Evolutionary conservation across 768 basidiomycete species (phyloP).

Genomic region (Russula griseocarnosa): DNA sequence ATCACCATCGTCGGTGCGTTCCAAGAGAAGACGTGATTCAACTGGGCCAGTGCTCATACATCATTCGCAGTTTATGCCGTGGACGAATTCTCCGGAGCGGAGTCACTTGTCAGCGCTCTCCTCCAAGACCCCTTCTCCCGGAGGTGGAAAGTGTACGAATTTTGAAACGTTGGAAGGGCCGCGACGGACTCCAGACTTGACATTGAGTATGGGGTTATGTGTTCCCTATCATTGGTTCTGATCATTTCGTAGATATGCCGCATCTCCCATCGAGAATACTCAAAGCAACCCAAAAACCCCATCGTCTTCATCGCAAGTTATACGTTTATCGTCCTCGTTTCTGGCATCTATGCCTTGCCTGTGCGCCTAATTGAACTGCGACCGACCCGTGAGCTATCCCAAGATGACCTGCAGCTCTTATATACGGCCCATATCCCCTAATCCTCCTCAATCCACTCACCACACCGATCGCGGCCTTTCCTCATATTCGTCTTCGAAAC

Average conservation of each 20-base stretch:
- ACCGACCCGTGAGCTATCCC: slow-evolving; percentile 14
- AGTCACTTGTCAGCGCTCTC: slow-evolving; percentile 63
- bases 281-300: background rate
- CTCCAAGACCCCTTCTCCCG: slow-evolving; percentile 66
- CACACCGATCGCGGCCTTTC: slow-evolving; percentile 40
- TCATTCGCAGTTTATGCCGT: slow-evolving; percentile 50
- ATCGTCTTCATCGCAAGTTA: background rate
- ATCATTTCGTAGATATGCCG: slow-evolving; percentile 1
- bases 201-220: slow-evolving; percentile 23
- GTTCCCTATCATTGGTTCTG: background rate
- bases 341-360: slow-evolving; percentile 19
- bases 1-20: slow-evolving; percentile 24
- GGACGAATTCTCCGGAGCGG: slow-evolving; percentile 51
- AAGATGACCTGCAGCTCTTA: slow-evolving; percentile 25
- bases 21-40: background rate
- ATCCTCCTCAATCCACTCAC: slow-evolving; percentile 59
- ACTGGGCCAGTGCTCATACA: background rate
- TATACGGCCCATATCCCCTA: slow-evolving; percentile 57
- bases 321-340: slow-evolving; percentile 21
- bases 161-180: slow-evolving; percentile 46
- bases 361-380: slow-evolving; percentile 33
- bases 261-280: background rate
- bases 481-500: slow-evolving; percentile 30
- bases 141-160: slow-evolving; percentile 44
- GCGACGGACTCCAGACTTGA: slow-evolving; percentile 15